phyloP scores from a whole-genome alignment of 805 yeast genomes.

The Yamadazyma phyllophila region DNA sequence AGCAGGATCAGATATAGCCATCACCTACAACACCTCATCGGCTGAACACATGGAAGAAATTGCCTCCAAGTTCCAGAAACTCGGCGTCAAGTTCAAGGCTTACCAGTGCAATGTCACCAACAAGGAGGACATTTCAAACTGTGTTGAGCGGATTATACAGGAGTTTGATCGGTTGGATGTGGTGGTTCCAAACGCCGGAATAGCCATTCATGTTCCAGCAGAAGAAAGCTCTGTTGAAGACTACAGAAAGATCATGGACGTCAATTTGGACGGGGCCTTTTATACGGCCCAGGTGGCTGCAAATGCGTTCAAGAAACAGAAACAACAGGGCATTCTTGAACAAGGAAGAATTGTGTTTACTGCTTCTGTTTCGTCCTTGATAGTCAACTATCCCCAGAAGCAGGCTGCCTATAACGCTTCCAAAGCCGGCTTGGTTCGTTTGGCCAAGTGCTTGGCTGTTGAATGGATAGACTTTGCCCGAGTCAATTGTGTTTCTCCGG shows the following conservation, averaged over 20 bases:
- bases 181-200: slow-evolving; percentile 47
- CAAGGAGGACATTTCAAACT: slow-evolving; percentile 31
- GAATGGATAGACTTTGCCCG: slow-evolving; percentile 86
- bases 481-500: slow-evolving; percentile 79
- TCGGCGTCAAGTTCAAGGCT: slow-evolving; percentile 25
- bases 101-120: slow-evolving; percentile 42
- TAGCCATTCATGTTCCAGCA: slow-evolving; percentile 32
- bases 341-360: slow-evolving; percentile 50
- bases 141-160: slow-evolving; percentile 28
- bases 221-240: slow-evolving; percentile 37
- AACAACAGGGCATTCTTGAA: slow-evolving; percentile 2
- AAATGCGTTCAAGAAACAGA: slow-evolving; percentile 38
- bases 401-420: slow-evolving; percentile 86
- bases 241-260: slow-evolving; percentile 32
- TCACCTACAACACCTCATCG: slow-evolving; percentile 24
- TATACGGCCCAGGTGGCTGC: slow-evolving; percentile 49
- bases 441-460: slow-evolving; percentile 76
- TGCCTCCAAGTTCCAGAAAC: slow-evolving; percentile 8
- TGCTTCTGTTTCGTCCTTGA: slow-evolving; percentile 84
- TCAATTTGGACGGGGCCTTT: slow-evolving; percentile 46
- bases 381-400: slow-evolving; percentile 80
- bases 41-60: slow-evolving; percentile 11
- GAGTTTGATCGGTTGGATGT: slow-evolving; percentile 39
- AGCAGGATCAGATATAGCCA: slow-evolving; percentile 42
- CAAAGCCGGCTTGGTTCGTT: slow-evolving; percentile 78